Evolutionary conservation across 2,329 filamentous ascomycete species (phyloP), one percentile per base, ranked within the genome.

Genomic region (Lachnellula occidentalis): DNA sequence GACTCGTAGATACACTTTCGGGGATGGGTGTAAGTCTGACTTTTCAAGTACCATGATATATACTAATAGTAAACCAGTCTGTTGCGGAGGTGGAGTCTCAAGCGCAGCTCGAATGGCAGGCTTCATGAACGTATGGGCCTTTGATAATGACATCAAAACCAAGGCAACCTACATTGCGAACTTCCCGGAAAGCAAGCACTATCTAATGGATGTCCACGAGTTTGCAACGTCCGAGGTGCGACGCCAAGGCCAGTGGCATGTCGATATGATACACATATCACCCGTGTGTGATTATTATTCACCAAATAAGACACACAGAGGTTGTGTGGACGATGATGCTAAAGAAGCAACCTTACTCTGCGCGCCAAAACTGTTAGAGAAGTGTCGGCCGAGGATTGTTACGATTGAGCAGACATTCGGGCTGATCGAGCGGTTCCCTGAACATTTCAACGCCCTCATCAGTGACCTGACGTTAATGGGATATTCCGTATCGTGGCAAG

Each of bases 321-420:
- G 22, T 15, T 17, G 80, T 0, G 73, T 73, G 6, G 76, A 83
- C 21, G 85, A 91, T 45, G 86, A 88, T 1, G 75, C 71, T 0
- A 94, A 95, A 61, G 82, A 81, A 0, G 82, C 83, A 1, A 77
- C 77, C 0, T 65, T 85, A 0, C 81, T 78, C 58, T 72, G 76
- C 0, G 81, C 80, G 50, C 71, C 74, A 1, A 69, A 78, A 3
- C 68, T 91, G 0, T 71, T 92, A 0, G 70, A 77, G 5, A 78
- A 78, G 36, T 68, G 78, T 0, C 78, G 76, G 0, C 89, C 90
- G 0, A 77, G 90, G 0, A 66, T 94, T 0, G 79, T 89, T 1
- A 95, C 89, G 0, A 72, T 95, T 0, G 90, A 95, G 63, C 87
- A 95, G 65, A 92, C 90, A 0, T 84, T 82, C 50, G 89, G 88